These are phyloP conservation scores for Phytopythium boreale DNA, from an alignment of 352 stramenopile genomes.

Conservation along the genomic window DNA sequence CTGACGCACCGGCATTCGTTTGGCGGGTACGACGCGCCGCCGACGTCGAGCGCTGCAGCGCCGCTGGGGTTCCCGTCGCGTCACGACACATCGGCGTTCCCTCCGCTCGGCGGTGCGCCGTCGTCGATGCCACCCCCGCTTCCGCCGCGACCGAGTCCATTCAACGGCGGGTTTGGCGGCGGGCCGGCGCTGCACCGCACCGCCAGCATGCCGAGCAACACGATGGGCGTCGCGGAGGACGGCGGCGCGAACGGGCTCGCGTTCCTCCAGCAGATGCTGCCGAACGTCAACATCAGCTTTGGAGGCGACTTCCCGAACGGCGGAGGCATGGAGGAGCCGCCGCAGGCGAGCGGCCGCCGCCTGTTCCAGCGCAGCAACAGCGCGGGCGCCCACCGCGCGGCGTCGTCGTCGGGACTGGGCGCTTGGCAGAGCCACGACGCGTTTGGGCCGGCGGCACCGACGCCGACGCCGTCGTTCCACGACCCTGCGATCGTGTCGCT, in stretches of 20 bases:
- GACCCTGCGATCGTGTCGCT: conserved; percentile 51
- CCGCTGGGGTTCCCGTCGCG: conserved; percentile 22
- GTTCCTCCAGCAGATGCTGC: conserved; percentile 86
- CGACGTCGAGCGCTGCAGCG: conserved; percentile 1
- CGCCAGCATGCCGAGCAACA: conserved; percentile 7
- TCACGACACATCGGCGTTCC: conserved; percentile 35
- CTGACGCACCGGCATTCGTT: conserved; percentile 18
- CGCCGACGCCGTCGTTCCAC: conserved; percentile 31
- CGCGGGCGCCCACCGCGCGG: conserved; percentile 6
- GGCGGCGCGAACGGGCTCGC: conserved; percentile 42
- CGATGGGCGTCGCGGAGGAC: conserved; percentile 20
- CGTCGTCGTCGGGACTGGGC: conserved; percentile 3
- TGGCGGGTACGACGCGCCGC: conserved; percentile 14
- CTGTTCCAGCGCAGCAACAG: conserved; percentile 40
- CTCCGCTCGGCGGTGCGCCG: conserved; percentile 32
- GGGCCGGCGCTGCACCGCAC: conserved; percentile 1
- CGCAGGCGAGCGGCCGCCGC: conserved; percentile 22
- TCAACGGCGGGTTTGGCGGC: conserved; percentile 25
- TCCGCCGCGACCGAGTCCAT: conserved; percentile 25
- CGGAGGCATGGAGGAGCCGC: conserved; percentile 8
- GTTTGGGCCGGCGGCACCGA: conserved; percentile 21
- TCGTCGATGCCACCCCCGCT: conserved; percentile 20
- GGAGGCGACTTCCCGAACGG: conserved; percentile 57
- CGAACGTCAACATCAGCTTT: conserved; percentile 87
- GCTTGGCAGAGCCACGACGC: conserved; percentile 6